A percentile compares a stretch with the other conserved stretches of the same genome.
Conservation (phyloP, 2,329 filamentous ascomycete genomes). For the Penicillium sp. region DNA sequence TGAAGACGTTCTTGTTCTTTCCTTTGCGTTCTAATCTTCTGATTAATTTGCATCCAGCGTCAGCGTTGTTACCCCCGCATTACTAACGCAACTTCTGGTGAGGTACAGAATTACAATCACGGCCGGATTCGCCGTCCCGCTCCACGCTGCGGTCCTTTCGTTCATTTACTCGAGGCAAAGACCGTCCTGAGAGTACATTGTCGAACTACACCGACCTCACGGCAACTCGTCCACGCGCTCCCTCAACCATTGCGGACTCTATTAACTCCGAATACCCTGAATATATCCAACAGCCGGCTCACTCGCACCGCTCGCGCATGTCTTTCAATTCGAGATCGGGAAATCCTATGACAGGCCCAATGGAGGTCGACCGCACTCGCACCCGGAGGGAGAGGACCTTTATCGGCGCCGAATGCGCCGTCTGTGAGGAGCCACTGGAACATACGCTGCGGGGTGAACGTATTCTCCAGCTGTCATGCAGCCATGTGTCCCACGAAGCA, state of each 20-base stretch:
- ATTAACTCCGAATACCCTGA: constrained; percentile 18
- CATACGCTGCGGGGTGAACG: constrained; percentile 91
- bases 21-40: background rate
- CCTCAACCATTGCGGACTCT: constrained; percentile 24
- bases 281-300: constrained; percentile 15
- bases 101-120: constrained; percentile 28
- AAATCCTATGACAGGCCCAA: constrained; percentile 57
- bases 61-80: constrained; percentile 17
- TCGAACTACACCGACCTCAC: constrained; percentile 26
- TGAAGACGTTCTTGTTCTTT: background rate
- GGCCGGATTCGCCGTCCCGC: constrained; percentile 32
- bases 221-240: constrained; percentile 23
- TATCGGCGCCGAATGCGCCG: constrained; percentile 88
- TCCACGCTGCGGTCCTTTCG: constrained; percentile 31
- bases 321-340: constrained; percentile 39
- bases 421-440: constrained; percentile 94
- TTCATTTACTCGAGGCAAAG: constrained; percentile 28
- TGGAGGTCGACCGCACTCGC: constrained; percentile 72
- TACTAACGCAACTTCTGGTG: constrained; percentile 21
- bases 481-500: constrained; percentile 95
- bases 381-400: constrained; percentile 88
- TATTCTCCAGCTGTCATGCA: constrained; percentile 90
- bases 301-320: constrained; percentile 31
- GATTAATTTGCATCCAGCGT: background rate
- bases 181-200: constrained; percentile 29